phyloP scores from a whole-genome alignment of 176 grass and related monocot species.

The Calamus simplicifolius region DNA sequence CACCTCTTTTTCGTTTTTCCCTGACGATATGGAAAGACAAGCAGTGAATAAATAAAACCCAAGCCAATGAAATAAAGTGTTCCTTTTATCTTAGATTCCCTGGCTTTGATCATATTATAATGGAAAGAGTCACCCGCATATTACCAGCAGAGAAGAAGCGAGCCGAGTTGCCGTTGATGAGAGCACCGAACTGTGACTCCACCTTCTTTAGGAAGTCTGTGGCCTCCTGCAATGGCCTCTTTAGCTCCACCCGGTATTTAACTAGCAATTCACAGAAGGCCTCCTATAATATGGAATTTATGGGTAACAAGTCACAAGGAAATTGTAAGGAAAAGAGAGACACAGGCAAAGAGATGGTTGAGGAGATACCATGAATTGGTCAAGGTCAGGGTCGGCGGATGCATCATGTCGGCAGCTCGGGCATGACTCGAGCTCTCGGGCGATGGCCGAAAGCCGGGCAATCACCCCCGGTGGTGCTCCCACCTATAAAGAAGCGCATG shows the following conservation, averaged over 20 bases:
- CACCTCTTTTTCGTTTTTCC: too few species aligned
- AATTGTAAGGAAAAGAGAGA: background rate
- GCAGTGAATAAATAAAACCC: too few species aligned
- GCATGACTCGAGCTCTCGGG: constrained; percentile 26
- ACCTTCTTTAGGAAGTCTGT: constrained; percentile 59
- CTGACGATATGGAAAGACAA: too few species aligned
- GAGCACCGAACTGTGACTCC: constrained; percentile 56
- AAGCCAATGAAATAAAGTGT: too few species aligned
- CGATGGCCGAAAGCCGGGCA: constrained; percentile 40
- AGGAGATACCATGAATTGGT: constrained; percentile 71
- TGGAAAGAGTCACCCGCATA: too few species aligned
- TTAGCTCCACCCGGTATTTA: constrained; percentile 61
- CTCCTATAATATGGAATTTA: constrained; percentile 26
- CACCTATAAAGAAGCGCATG: background rate
- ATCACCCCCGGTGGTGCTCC: constrained; percentile 48
- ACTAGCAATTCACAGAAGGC: constrained; percentile 49
- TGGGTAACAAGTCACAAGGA: background rate
- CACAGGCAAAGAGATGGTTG: background rate
- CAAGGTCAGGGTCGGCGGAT: constrained; percentile 67
- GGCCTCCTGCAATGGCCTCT: constrained; percentile 60
- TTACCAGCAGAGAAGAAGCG: too few species aligned
- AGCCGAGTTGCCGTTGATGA: constrained; percentile 27
- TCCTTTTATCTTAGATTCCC: too few species aligned
- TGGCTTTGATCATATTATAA: too few species aligned
- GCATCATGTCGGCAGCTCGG: constrained; percentile 12